Base-by-base conservation (phyloP, 1,284 basidiomycete species). In the Bjerkandera adusta region DNA sequence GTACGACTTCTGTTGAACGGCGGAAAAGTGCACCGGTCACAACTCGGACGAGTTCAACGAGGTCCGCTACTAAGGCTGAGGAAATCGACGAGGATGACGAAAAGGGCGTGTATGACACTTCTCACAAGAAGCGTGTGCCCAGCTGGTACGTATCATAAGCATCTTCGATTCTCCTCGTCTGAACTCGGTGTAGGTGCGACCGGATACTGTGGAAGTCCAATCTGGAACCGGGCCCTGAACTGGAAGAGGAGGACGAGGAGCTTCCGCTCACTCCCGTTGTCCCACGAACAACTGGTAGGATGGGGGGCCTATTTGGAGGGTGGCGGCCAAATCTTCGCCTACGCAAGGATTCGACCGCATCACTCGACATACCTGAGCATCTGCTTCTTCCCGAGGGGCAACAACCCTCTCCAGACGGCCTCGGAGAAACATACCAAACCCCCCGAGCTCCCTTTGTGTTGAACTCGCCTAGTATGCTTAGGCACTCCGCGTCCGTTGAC, bases 161-260 rank as follows among this genome's bases (percentile, higher is more conserved):
- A 32, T 33, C 22, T 6, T 15, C 8, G 24, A 5, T 45, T 34
- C 13, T 27, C 26, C 26, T 16, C 49, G 24, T 44, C 21, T 49
- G 16, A 39, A 7, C 5, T 13, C 21, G 21, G 15, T 48, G 25
- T 47, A 86, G 85, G 85, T 90, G 87, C 57, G 87, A 90, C 57
- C 78, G 87, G 16, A 87, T 90, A 42, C 64, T 90, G 3, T 89
- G 80, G 80, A 90, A 88, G 62, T 76, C 83, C 1, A 88, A 82
- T 0, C 70, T 86, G 16, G 60, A 69, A 25, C 73, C 73, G 12
- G 74, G 75, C 13, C 63, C 66, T 1, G 69, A 69, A 16, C 61
- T 65, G 5, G 74, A 72, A 22, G 72, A 74, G 5, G 60, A 69
- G 22, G 55, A 66, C 25, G 73, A 75, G 7, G 59, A 68, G n/a